These are phyloP conservation scores for Verticillium klebahnii DNA, from an alignment of 2,329 filamentous ascomycete genomes.

Conservation along the genomic window DNA sequence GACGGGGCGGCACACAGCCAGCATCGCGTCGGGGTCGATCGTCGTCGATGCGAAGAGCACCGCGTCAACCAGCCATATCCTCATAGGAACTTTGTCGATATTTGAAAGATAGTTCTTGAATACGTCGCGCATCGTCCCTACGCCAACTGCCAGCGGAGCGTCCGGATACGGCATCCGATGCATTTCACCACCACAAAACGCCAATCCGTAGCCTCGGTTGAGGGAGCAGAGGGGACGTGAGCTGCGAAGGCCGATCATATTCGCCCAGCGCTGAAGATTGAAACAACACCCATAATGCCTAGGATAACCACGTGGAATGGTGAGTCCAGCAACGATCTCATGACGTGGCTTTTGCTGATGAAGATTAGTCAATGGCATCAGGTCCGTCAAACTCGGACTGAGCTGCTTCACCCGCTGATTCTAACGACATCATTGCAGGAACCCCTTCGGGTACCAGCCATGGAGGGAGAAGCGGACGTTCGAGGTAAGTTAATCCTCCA, in stretches of 20 bases:
- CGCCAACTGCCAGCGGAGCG: neutral
- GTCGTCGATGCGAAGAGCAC: neutral
- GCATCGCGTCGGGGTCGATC: neutral
- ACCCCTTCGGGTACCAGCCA: constrained; percentile 80
- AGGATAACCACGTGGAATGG: constrained; percentile 86
- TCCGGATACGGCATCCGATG: neutral
- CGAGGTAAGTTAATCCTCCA: constrained; percentile 40
- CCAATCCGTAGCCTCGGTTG: neutral
- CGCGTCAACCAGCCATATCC: neutral
- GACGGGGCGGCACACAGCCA: neutral
- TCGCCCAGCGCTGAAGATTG: neutral
- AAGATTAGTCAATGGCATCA: constrained; percentile 70
- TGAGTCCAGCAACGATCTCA: constrained; percentile 28
- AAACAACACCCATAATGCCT: constrained; percentile 47
- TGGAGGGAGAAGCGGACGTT: constrained; percentile 70
- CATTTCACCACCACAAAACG: neutral
- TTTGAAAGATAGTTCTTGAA: neutral
- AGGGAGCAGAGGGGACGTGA: constrained; percentile 3
- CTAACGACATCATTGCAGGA: constrained; percentile 39
- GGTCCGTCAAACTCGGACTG: constrained; percentile 37
- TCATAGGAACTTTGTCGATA: neutral
- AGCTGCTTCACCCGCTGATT: neutral
- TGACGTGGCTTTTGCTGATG: constrained; percentile 11
- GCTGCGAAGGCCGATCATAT: neutral
- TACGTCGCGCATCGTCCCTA: neutral